These are phyloP conservation scores for Gossypium lobatum DNA, from an alignment of 441 rosid genomes.

Conservation along the genomic window DNA sequence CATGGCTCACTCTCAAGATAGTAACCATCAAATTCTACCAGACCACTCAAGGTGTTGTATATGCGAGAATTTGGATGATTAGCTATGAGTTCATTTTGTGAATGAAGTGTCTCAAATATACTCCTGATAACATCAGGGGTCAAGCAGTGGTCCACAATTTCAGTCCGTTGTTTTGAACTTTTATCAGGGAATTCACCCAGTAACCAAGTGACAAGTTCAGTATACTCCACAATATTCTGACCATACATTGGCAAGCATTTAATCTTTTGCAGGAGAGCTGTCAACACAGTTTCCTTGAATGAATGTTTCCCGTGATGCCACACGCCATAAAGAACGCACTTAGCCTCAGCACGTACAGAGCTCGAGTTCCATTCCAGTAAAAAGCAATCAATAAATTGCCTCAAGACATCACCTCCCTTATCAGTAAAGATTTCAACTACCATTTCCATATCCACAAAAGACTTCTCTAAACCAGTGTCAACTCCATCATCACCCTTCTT, in stretches of 20 bases:
- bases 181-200: conserved; percentile 81
- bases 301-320: conserved; percentile 97
- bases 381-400: conserved; percentile 92
- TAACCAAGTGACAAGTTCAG: conserved; percentile 87
- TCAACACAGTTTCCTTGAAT: conserved; percentile 75
- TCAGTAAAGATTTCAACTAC: conserved; percentile 74
- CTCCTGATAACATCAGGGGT: conserved; percentile 74
- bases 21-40: conserved; percentile 99
- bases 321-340: conserved; percentile 83
- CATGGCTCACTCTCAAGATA: conserved; percentile 99
- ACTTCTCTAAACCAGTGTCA: conserved; percentile 82
- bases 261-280: conserved; percentile 73
- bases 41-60: conserved; percentile 88
- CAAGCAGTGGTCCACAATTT: conserved; percentile 81
- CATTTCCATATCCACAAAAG: conserved; percentile 93
- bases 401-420: conserved; percentile 73
- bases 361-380: conserved; percentile 97
- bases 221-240: conserved; percentile 94
- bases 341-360: conserved; percentile 92
- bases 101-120: conserved; percentile 91
- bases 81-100: conserved; percentile 97
- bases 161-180: conserved; percentile 71
- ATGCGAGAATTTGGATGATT: conserved; percentile 99
- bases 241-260: conserved; percentile 86
- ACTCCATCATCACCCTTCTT: conserved; percentile 92